Evolutionary conservation across 331 rosid species (phyloP), one percentile per base, ranked within the genome.

Genomic region (Pyrus hybrid): DNA sequence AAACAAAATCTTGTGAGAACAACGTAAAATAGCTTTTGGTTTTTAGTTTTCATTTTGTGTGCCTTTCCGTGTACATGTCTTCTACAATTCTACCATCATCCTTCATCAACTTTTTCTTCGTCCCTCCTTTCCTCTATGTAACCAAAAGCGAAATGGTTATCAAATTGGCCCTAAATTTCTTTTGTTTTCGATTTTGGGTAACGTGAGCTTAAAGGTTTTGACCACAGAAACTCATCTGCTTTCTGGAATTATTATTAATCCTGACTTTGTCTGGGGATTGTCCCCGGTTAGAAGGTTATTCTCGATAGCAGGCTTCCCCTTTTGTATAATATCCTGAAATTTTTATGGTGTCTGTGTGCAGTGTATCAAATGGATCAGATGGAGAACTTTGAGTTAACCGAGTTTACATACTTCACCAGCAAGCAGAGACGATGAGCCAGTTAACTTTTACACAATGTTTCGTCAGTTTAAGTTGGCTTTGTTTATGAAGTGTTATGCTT

Each of bases 351-450:
- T 60, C 26, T 77, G 5, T 71, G 22, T 86, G 84, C 95, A 87
- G 91, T 68, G 86, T 28, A 18, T 80, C 77, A 26, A 26, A 65
- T 32, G 93, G 41, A 56, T 80, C 82, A 2, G 67, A 88, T 32
- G 87, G 83, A 45, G 97, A 91, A 83, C 93, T 91, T 79, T 89
- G 74, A 87, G 47, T 25, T 51, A 57, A 37, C n/a, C 65, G 17
- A 21, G 41, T 41, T 63, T n/a, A 16, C 25, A 7, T 16, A 30
- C 53, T 23, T 49, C 14, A 35, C n/a, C 60, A 35, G 63, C 71
- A 33, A 12, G 63, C 63, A 32, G 54, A 49, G 17, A 17, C 20
- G 10, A 13, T 6, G 41, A 21, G 29, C 71, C 20, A 8, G 30
- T 23, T 25, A 49, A 25, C 57, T 22, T 33, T 26, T 54, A 16